phyloP scores from a whole-genome alignment of 2,329 filamentous ascomycete species.

The Camptophora hylomeconis region DNA sequence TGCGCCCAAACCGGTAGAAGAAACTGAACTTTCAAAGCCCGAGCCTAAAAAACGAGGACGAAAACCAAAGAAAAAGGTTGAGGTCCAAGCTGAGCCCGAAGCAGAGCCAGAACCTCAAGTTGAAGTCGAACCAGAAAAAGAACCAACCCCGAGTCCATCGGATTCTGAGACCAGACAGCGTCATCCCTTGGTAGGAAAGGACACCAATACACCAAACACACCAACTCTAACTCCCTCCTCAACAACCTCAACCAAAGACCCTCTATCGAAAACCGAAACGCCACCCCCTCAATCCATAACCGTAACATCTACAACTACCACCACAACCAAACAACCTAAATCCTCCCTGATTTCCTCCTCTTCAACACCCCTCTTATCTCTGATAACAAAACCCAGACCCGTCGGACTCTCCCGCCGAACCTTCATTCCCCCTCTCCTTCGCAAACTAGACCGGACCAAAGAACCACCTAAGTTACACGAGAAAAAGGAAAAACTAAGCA shows the following conservation, averaged over 20 bases:
- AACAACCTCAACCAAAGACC: constrained; percentile 5
- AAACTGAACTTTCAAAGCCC: constrained; percentile 5
- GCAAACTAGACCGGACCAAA: constrained; percentile 16
- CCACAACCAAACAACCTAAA: constrained; percentile 9
- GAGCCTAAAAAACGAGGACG: constrained; percentile 17
- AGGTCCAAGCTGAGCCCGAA: constrained; percentile 3
- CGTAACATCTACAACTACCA: constrained; percentile 2
- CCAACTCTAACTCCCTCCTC: constrained; percentile 9
- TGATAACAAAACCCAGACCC: constrained; percentile 9
- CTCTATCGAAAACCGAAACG: background rate
- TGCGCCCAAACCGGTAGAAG: constrained; percentile 2
- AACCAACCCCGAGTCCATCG: background rate
- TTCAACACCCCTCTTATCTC: constrained; percentile 4
- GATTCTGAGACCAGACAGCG: constrained; percentile 3
- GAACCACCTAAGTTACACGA: constrained; percentile 13
- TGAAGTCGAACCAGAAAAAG: background rate
- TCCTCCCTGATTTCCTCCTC: constrained; percentile 14
- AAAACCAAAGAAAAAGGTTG: constrained; percentile 12
- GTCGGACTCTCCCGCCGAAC: constrained; percentile 16
- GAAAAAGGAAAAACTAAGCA: constrained; percentile 14
- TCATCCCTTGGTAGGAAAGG: constrained; percentile 9
- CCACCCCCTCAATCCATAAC: constrained; percentile 1
- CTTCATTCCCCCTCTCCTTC: constrained; percentile 16
- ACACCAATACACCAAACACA: constrained; percentile 5
- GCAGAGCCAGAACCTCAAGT: constrained; percentile 5